Evolutionary conservation across 352 stramenopile species (phyloP).

Genomic region (Pythium pyrilobum): DNA sequence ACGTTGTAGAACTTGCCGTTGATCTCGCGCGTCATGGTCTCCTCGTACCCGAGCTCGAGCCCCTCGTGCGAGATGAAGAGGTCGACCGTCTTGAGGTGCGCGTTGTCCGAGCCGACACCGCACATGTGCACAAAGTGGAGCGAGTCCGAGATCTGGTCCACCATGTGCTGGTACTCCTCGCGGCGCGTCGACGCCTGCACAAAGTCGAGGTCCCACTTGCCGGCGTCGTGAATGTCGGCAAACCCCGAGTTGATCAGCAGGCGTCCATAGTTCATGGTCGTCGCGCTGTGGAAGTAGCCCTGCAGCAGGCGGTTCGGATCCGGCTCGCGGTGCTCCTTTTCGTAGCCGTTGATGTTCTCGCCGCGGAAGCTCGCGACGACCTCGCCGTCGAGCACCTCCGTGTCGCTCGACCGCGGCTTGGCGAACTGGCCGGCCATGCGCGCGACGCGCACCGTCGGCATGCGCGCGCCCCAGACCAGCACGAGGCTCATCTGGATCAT

Average conservation of each 20-base stretch:
- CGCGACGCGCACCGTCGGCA: constrained; percentile 95
- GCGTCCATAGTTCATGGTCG: constrained; percentile 97
- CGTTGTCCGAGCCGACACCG: constrained; percentile 88
- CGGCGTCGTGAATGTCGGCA: constrained; percentile 95
- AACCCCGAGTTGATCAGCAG: constrained; percentile 94
- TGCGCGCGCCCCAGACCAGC: constrained; percentile 95
- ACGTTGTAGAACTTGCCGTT: constrained; percentile 97
- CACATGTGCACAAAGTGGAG: constrained; percentile 96
- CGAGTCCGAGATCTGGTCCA: constrained; percentile 95
- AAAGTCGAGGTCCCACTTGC: constrained; percentile 98
- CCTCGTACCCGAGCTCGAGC: constrained; percentile 96
- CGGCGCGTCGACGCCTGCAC: constrained; percentile 93
- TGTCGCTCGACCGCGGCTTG: constrained; percentile 95
- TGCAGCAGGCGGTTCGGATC: constrained; percentile 94
- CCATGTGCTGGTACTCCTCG: constrained; percentile 95
- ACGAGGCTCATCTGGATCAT: constrained; percentile 98
- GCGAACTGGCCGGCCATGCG: constrained; percentile 98
- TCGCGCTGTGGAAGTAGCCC: constrained; percentile 96
- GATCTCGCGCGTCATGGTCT: constrained; percentile 95
- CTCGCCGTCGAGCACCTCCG: constrained; percentile 93
- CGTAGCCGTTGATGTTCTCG: constrained; percentile 98
- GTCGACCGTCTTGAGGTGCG: constrained; percentile 92
- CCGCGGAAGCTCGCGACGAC: constrained; percentile 95
- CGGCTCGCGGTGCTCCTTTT: constrained; percentile 88
- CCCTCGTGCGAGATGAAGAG: constrained; percentile 99